Evolutionary conservation across 2,329 filamentous ascomycete species (phyloP), one percentile per base, ranked within the genome.

Genomic region (Nemania serpens): DNA sequence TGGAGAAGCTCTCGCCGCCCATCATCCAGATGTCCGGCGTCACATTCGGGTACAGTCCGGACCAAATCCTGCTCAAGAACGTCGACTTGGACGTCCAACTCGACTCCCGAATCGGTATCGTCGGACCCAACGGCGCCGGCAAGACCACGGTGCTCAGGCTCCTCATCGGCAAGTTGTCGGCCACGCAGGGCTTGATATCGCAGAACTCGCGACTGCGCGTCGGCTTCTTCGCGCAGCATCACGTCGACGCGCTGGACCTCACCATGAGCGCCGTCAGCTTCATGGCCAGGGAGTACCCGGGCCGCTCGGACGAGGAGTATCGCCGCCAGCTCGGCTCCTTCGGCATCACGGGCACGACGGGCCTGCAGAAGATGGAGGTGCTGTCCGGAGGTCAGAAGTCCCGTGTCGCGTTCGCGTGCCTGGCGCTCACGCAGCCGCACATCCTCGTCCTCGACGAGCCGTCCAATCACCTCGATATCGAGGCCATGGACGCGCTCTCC

Each of bases 91-190:
- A 98, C 75, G 95, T 99, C 15, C 95, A 99, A 77, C 88, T 99
- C 43, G 95, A 99, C 78, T 98, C 94, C 9, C 91, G 95, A 66
- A 99, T 99, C 70, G 95, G 95, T 73, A 99, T 99, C 73, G 94
- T 99, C n/a, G 95, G 95, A 15, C 95, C 95, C 72, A 99, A 99
- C 83, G 95, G 95, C 77, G 95, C 95, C 46, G 95, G 95, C 84
- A 99, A 99, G 79, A 99, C 95, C 2, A 99, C 95, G 0, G 90
- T 97, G n/a, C 82, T 99, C 69, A 98, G 97, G 78, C 86, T 99
- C n/a, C 88, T 99, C 62, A 97, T 95, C 66, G 91, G 92, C 65
- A 91, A 91, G 70, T 84, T 99, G 22, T 77, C 86, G 59, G 87
- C 95, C 3, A 87, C 88, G 0, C 83, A 86, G 55, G 95, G 95